Conservation (phyloP, 2,329 filamentous ascomycete species). For the Graphilbum ipis-grandicollis region DNA sequence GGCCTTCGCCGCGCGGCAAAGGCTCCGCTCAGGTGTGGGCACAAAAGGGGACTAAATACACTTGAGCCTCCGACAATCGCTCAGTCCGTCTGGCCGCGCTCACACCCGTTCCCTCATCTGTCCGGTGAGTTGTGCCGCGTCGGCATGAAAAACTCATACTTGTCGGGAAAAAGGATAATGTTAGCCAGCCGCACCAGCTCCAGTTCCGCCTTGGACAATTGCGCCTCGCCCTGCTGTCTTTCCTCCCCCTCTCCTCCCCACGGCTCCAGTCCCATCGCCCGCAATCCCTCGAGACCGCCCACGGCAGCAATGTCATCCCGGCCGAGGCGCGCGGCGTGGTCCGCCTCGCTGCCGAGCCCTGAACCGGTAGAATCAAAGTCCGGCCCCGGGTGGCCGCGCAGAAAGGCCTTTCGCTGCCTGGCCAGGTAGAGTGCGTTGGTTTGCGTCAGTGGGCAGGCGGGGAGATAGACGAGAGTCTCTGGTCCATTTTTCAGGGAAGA, state of each 20-base stretch:
- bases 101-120: no score
- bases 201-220: slow-evolving; percentile 27
- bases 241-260: slow-evolving; percentile 22
- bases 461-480: slow-evolving; percentile 36
- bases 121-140: slow-evolving; percentile 14
- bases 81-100: no score
- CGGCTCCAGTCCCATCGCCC: slow-evolving; percentile 39
- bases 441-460: slow-evolving; percentile 37
- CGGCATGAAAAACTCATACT: slow-evolving; percentile 30
- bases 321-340: slow-evolving; percentile 27
- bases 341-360: slow-evolving; percentile 31
- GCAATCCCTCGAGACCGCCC: slow-evolving; percentile 30
- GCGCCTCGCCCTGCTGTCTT: slow-evolving; percentile 15
- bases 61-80: no score
- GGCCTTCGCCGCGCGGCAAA: no score
- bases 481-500: no score
- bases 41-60: no score
- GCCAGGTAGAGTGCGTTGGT: slow-evolving; percentile 40
- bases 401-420: slow-evolving; percentile 38
- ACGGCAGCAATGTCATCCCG: slow-evolving; percentile 33
- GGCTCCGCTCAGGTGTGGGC: no score
- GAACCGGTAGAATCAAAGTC: slow-evolving; percentile 38
- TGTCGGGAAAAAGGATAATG: slow-evolving; percentile 37
- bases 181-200: slow-evolving; percentile 37
- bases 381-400: slow-evolving; percentile 33